Evolutionary conservation across 2,329 filamentous ascomycete genomes (phyloP), one percentile per base, ranked within the genome.

Genomic region (Nothomitra cinnamomea): DNA sequence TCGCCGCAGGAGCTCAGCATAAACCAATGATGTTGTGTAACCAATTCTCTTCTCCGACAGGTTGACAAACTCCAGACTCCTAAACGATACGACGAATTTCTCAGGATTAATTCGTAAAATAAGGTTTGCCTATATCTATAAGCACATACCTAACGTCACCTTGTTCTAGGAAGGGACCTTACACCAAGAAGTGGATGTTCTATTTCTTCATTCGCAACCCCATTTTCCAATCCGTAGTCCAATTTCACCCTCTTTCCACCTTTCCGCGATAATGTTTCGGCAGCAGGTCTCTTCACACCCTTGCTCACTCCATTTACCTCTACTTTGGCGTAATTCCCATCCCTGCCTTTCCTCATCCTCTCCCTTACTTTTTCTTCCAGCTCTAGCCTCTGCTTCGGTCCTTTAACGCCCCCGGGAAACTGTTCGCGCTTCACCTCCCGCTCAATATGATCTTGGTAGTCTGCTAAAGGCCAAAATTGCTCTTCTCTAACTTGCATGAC

Each of bases 31-130:
- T 1, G 89, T 94, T 1, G 77, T 80, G 41, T 80, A 73, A 45
- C 88, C 85, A 19, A 92, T 75, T 32, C 77, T 73, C 53, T 84
- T 78, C 52, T 80, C 75, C 1, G 81, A 87, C 54, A 88, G 77
- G n/a, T 80, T 74, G 52, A 83, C 79, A 2, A 96, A 79, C 19
- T 80, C 79, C 58, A 82, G 77, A 61, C 87, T 95, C 54, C 90
- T 85, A 57, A 95, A 73, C 51, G 85, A 81, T 8, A 95, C 85
- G 5, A 83, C 72, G 56, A 87, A 86, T 65, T 90, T 94, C 54
- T 89, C 83, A 61, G 87, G 83, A 63, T 95, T 95, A 53, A 95
- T 73, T 25, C 83, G 79, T 50, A 96, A 72, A 36, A 89, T 75
- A 58, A 88, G 72, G 55, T 84, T 77, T 51, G 79, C 76, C 82